A percentile compares a stretch with the other conserved stretches of the same genome.
phyloP scores from a whole-genome alignment of 208 protist genomes.

The Porcisia deanei region DNA sequence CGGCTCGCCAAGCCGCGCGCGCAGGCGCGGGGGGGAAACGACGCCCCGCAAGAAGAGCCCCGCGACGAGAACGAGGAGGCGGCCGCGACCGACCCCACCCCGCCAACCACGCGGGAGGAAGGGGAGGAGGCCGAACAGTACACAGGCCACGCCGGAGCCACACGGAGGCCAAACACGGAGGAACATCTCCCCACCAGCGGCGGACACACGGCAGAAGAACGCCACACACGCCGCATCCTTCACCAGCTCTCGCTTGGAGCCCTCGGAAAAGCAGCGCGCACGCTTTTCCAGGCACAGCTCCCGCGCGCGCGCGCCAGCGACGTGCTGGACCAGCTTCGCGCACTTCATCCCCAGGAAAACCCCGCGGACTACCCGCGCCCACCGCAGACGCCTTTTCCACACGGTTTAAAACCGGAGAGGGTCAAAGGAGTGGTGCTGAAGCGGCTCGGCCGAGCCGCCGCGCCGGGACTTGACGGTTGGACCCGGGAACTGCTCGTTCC shows the following conservation, averaged over 20 bases:
- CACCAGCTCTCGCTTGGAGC: constrained; percentile 15
- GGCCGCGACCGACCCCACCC: no score
- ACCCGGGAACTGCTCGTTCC: constrained; percentile 28
- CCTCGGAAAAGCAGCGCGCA: constrained; percentile 18
- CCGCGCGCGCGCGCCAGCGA: not conserved
- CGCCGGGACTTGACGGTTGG: constrained; percentile 34
- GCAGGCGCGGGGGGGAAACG: not conserved
- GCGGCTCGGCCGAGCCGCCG: constrained; percentile 14
- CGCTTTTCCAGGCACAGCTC: constrained; percentile 11
- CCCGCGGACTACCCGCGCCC: not conserved
- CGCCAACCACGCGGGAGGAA: not conserved
- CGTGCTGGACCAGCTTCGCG: not conserved
- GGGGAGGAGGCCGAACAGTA: not conserved
- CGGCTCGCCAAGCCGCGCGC: constrained; percentile 1
- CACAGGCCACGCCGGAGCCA: not conserved
- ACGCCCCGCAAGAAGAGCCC: not conserved
- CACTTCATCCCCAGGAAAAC: constrained; percentile 15
- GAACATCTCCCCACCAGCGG: not conserved
- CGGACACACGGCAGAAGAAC: not conserved
- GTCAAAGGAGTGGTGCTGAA: constrained; percentile 8
- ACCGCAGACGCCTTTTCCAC: not conserved
- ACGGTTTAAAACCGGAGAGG: constrained; percentile 6
- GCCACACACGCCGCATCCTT: constrained; percentile 6
- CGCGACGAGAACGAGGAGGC: not conserved
- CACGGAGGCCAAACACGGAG: not conserved